Evolutionary conservation across 495 filamentous ascomycete species (phyloP).

Genomic region (Umbilicaria muhlenbergii): DNA sequence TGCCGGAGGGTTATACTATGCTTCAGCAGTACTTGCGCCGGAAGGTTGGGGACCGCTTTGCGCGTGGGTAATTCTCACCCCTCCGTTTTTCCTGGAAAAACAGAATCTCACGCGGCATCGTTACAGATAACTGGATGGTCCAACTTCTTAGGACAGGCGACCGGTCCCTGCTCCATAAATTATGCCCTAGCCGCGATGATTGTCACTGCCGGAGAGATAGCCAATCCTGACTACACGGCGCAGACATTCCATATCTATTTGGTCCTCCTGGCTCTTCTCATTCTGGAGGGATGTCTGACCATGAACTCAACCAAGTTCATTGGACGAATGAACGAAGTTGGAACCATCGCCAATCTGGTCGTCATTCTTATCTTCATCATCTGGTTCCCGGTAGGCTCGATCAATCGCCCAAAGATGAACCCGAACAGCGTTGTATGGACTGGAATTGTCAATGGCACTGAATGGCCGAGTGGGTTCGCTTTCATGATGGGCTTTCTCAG

Average conservation of each 20-base stretch:
- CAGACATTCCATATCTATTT: constrained; percentile 1
- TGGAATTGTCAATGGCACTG: constrained; percentile 1
- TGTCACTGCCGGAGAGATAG: neutral
- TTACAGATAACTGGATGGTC: neutral
- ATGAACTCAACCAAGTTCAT: constrained; percentile 3
- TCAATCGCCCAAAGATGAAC: constrained; percentile 3
- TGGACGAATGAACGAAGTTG: neutral
- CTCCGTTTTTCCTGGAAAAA: neutral
- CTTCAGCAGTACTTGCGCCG: neutral
- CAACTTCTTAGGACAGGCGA: constrained; percentile 3
- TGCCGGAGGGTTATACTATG: constrained; percentile 1
- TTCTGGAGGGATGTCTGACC: neutral
- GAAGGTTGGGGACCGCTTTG: neutral
- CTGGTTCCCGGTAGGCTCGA: constrained; percentile 1
- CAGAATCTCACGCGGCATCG: neutral
- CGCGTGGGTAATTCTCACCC: neutral
- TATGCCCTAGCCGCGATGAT: constrained; percentile 2
- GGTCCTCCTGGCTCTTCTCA: neutral
- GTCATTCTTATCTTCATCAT: constrained; percentile 3
- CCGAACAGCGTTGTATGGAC: neutral
- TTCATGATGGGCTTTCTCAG: constrained; percentile 2
- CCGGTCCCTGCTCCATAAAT: neutral
- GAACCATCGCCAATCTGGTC: constrained; percentile 1
- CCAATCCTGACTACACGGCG: neutral
- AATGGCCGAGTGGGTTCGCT: neutral